Base-by-base conservation (phyloP, 495 filamentous ascomycete species). In the Cenococcum geophilum region DNA sequence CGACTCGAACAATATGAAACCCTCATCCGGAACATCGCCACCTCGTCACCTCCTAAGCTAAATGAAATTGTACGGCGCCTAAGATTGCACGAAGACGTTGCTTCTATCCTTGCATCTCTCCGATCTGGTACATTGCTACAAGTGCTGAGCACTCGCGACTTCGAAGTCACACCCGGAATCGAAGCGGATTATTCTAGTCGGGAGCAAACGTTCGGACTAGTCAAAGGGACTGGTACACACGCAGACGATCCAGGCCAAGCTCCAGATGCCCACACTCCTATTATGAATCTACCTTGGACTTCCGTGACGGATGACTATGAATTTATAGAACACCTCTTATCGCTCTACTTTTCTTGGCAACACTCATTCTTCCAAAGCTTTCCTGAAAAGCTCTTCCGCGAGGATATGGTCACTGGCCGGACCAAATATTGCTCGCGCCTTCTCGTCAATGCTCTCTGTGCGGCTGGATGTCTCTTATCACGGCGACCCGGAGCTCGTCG, bases 331-430 rank as follows among this genome's bases (percentile, higher is more conserved):
- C 75, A 80, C 72, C 70, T 82, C 10, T 66, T 83, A 1, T 79
- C 77, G 23, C 55, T 79, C 2, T 83, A 80, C 64, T 82, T 83
- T 69, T 75, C 77, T 5, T 82, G 79, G 79, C 76, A 81, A 63
- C 79, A 80, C 62, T 75, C 78, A n/a, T 78, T 80, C 25, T 70
- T 76, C 69, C 66, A 72, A 8, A 76, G 76, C 65, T 60, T 83
- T 51, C 78, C 81, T 43, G 67, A 71, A 23, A 73, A 75, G 37
- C 73, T 81, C 14, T 81, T 83, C 65, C 56, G 82, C 14, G 68
- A 63, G 18, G 75, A 82, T 68, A 80, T 82, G 76, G 63, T 55
- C 0, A 40, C 23, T 22, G 72, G 70, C 0, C 62, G 75, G 22
- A 40, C 68, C 11, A 64, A 64, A 62, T 78, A 79, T 68, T 83